These are phyloP conservation scores for Spergularia azorica DNA, from an alignment of 179 eudicot species.

Conservation along the genomic window DNA sequence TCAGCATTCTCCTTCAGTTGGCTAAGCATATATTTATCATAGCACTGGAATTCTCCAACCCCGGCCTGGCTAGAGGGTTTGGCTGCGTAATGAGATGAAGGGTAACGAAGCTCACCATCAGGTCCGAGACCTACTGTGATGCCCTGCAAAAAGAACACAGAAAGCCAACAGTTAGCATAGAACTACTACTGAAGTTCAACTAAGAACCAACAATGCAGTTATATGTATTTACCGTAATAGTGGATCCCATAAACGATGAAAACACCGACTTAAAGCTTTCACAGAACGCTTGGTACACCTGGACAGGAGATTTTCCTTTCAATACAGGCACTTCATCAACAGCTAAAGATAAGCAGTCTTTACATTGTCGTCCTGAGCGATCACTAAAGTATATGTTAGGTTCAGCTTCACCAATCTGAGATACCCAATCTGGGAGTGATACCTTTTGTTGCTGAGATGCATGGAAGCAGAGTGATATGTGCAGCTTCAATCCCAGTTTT, in stretches of 20 bases:
- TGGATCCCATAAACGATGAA: conserved; percentile 63
- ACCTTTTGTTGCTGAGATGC: conserved; percentile 51
- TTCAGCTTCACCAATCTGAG: conserved; percentile 51
- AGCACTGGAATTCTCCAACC: conserved; percentile 88
- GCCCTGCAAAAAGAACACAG: conserved; percentile 40
- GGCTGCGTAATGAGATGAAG: conserved; percentile 43
- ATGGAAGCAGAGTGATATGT: conserved; percentile 68
- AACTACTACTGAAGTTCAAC: background rate
- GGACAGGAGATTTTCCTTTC: conserved; percentile 61
- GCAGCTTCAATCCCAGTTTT: conserved; percentile 61
- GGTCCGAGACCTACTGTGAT: conserved; percentile 83
- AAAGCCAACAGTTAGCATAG: background rate
- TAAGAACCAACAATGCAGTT: background rate
- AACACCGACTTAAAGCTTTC: conserved; percentile 69
- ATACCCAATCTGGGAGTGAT: conserved; percentile 78
- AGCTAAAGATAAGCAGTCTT: conserved; percentile 65
- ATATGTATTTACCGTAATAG: conserved; percentile 56
- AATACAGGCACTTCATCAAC: conserved; percentile 77
- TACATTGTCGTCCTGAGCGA: conserved; percentile 51
- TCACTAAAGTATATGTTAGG: conserved; percentile 60
- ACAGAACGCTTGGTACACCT: conserved; percentile 66
- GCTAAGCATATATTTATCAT: conserved; percentile 64
- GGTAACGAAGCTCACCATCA: conserved; percentile 88
- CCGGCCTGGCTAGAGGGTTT: conserved; percentile 34
- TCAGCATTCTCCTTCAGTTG: conserved; percentile 64